Conservation (phyloP, 768 basidiomycete genomes). For the Trametes sanguinea region DNA sequence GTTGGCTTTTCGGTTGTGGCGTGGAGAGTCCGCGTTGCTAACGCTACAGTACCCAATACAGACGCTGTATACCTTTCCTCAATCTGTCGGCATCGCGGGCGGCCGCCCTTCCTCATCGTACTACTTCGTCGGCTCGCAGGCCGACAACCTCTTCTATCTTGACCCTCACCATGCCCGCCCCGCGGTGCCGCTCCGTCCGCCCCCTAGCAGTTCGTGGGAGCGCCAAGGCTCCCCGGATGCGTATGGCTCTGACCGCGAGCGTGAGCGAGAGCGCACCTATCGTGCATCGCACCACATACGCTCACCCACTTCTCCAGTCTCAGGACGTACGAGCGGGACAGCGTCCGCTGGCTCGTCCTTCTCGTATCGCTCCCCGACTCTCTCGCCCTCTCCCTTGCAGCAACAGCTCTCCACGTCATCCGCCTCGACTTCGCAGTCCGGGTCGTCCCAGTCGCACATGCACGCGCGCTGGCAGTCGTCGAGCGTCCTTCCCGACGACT, state of each 20-base stretch:
- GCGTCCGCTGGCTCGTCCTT: slow-evolving; percentile 35
- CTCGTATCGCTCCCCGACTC: slow-evolving; percentile 55
- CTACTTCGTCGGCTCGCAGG: slow-evolving; percentile 95
- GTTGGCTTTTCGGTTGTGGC: slow-evolving; percentile 33
- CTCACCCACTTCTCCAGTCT: slow-evolving; percentile 32
- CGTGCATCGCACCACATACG: slow-evolving; percentile 29
- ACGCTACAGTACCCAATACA: slow-evolving; percentile 32
- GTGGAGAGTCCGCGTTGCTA: neutral
- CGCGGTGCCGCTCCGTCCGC: slow-evolving; percentile 67
- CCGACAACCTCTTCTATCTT: slow-evolving; percentile 82
- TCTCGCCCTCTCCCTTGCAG: slow-evolving; percentile 67
- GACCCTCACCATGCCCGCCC: slow-evolving; percentile 81
- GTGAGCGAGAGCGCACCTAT: slow-evolving; percentile 19
- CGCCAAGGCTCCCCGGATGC: slow-evolving; percentile 30
- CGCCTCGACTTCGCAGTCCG: slow-evolving; percentile 36
- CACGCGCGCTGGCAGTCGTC: slow-evolving; percentile 37
- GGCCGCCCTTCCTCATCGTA: slow-evolving; percentile 97
- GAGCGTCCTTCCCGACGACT: slow-evolving; percentile 26
- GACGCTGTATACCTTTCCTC: slow-evolving; percentile 90
- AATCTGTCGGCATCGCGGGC: slow-evolving; percentile 95
- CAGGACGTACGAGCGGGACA: slow-evolving; percentile 28
- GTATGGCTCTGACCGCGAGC: slow-evolving; percentile 26
- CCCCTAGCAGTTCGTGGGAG: slow-evolving; percentile 33
- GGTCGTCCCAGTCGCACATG: slow-evolving; percentile 30
- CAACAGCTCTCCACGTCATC: slow-evolving; percentile 57